Base-by-base conservation (phyloP, 768 basidiomycete genomes). In the Tephrocybe sp. region DNA sequence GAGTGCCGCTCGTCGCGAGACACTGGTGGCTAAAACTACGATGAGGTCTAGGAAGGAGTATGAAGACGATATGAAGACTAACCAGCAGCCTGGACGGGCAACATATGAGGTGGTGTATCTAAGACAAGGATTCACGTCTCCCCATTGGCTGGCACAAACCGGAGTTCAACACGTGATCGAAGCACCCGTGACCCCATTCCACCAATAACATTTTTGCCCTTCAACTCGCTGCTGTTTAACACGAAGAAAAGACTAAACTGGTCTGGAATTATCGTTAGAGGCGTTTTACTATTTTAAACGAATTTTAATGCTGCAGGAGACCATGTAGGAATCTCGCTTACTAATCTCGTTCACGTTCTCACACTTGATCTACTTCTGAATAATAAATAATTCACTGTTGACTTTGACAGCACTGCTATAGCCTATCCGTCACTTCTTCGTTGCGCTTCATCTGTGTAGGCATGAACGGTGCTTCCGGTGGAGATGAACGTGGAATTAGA, bases 1-100 rank as follows among this genome's bases (percentile, higher is more conserved):
- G 30, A 78, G 66, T 51, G 72, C 71, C 50, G 71, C 70, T 65
- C 73, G 69, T 64, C 76, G 74, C 47, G 70, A 67, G 58, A 70
- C 66, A 61, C 60, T 68, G 45, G 67, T 57, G 53, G 66, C 71
- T 78, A 53, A 6, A 14, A 42, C 40, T 46, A 36, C 13, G 36
- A 30, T 39, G 16, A 23, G 30, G 12, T 12, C 23, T 22, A 33
- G 35, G 41, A 3, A 23, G 2, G 1, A 45, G 45, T 23, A 42
- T 22, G 6, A n/a, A n/a, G n/a, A 30, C 19, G n/a, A 47, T 8
- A 17, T 30, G 31, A 23, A n/a, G 26, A 59, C 67, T 48, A 51
- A 75, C 75, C 68, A 62, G 69, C 66, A 52, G 67, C 62, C 58
- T 61, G 68, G 45, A 74, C 55, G 48, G 67, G 62, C 55, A 82